Evolutionary conservation across 139 green algal genomes (phyloP).

Genomic region (Tetradesmus obliquus): DNA sequence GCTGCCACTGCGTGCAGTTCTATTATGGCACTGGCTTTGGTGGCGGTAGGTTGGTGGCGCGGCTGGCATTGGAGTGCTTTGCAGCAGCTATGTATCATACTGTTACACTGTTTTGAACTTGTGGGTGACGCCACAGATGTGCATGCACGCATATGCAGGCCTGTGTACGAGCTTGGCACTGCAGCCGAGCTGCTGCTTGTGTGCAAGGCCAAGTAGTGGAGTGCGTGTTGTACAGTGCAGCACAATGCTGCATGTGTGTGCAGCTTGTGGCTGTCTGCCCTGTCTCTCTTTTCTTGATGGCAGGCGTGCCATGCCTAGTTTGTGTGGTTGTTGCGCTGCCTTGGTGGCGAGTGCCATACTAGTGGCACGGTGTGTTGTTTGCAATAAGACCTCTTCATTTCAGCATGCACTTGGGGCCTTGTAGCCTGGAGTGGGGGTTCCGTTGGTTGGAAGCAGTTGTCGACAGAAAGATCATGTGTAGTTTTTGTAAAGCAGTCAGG

Average conservation of each 20-base stretch:
- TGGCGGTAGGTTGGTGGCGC: not conserved
- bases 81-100: not conserved
- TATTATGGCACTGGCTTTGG: not conserved
- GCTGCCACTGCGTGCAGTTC: not conserved
- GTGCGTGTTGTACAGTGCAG: not conserved
- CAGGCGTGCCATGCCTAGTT: not conserved
- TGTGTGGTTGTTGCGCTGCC: not conserved
- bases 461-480: too few relatives aligned
- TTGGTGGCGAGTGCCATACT: not conserved
- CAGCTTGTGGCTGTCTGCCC: not conserved
- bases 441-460: too few relatives aligned
- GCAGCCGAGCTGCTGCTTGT: not conserved
- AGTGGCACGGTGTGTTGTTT: not conserved
- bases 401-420: not conserved
- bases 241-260: not conserved
- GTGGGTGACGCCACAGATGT: not conserved
- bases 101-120: not conserved
- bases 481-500: too few relatives aligned
- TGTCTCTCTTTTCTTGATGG: not conserved
- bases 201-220: not conserved
- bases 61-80: not conserved
- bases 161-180: too few relatives aligned
- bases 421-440: too few relatives aligned
- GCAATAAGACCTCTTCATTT: not conserved
- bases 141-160: too few relatives aligned